Conservation (phyloP, 805 yeast genomes). For the Nakazawaea anatomiae region DNA sequence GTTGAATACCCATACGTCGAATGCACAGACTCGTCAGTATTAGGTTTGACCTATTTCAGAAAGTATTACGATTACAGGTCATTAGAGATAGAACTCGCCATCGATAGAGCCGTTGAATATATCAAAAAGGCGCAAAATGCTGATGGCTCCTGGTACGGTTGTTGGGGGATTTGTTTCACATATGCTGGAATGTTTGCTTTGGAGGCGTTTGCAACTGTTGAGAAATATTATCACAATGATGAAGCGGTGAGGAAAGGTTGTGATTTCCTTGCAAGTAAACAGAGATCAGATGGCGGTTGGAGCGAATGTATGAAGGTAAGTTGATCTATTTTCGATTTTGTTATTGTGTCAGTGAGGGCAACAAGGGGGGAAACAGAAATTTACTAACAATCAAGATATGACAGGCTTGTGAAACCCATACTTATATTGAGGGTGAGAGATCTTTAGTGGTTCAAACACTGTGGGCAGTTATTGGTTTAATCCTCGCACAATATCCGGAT, state of each 20-base stretch:
- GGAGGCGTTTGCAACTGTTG: conserved; percentile 79
- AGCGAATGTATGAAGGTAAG: conserved; percentile 76
- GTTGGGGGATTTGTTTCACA: conserved; percentile 96
- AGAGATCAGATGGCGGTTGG: conserved; percentile 94
- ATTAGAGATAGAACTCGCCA: conserved; percentile 62
- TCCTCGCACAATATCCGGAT: conserved; percentile 79
- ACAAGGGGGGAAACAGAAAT: not conserved
- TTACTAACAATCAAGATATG: not conserved
- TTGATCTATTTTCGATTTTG: not conserved
- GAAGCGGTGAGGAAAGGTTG: conserved; percentile 69
- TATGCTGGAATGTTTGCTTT: conserved; percentile 98
- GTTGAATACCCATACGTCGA: conserved; percentile 98
- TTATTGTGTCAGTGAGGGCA: too few species aligned
- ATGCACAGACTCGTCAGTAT: conserved; percentile 91
- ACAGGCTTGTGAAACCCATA: conserved; percentile 65
- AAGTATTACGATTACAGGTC: conserved; percentile 59
- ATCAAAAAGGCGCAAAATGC: conserved; percentile 59
- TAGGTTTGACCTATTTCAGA: conserved; percentile 79
- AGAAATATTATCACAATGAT: conserved; percentile 55
- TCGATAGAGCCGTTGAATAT: conserved; percentile 67
- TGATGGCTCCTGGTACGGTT: conserved; percentile 98
- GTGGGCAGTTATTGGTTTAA: conserved; percentile 82
- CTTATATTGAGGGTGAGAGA: conserved; percentile 59
- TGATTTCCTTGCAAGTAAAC: conserved; percentile 72
- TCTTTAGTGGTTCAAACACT: conserved; percentile 85